Conservation (phyloP, 306 rosid species). For the Clitoria ternatea region DNA sequence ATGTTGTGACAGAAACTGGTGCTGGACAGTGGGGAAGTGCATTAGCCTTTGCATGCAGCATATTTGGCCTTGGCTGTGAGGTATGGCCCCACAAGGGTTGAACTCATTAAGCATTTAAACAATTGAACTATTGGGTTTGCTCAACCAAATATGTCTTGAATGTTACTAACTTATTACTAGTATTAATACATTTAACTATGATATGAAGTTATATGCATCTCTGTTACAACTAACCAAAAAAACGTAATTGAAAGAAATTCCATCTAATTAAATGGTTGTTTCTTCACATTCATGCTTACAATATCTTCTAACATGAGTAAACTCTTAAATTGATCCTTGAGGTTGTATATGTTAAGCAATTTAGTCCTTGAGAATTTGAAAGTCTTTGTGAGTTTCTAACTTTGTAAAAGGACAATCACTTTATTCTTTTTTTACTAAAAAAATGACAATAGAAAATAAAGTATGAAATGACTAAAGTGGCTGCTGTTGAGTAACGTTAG, state of each 20-base stretch:
- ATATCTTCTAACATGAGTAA: too few species aligned
- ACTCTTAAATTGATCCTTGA: too few species aligned
- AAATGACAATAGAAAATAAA: too few species aligned
- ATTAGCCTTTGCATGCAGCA: conserved; percentile 88
- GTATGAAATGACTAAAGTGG: too few species aligned
- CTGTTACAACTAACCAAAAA: not conserved
- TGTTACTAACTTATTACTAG: not conserved
- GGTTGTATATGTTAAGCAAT: too few species aligned
- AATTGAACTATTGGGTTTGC: not conserved
- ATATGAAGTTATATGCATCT: conserved; percentile 1
- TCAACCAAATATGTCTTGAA: not conserved
- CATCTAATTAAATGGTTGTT: too few species aligned
- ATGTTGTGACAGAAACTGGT: conserved; percentile 93
- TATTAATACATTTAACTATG: not conserved
- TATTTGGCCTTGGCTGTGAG: conserved; percentile 87
- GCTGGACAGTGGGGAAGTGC: conserved; percentile 99
- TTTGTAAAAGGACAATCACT: too few species aligned
- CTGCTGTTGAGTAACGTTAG: too few species aligned
- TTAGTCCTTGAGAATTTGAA: too few species aligned
- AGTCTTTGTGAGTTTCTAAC: too few species aligned
- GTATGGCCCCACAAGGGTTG: conserved; percentile 39
- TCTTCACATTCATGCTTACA: too few species aligned
- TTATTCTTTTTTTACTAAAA: too few species aligned
- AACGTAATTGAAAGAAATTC: conserved; percentile 1
- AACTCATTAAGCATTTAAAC: not conserved